Evolutionary conservation across 2,329 filamentous ascomycete genomes (phyloP), one percentile per base, ranked within the genome.

Genomic region (Epichloe brachyelytri): DNA sequence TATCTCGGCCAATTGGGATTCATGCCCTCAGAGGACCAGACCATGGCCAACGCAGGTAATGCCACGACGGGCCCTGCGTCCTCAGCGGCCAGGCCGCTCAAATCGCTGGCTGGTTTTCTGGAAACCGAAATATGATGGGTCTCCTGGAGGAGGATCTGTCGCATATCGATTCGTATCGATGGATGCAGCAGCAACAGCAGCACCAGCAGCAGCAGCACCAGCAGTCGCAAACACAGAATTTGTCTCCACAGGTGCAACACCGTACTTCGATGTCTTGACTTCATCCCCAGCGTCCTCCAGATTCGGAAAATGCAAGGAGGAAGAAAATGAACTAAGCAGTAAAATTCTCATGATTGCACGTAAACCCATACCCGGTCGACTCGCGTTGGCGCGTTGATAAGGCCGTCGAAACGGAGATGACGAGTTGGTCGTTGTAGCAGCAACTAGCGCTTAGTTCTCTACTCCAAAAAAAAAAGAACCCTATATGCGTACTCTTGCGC

Each of bases 61-160:
- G 43, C 37, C 12, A 45, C 46, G 14, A 51, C 55, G n/a, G 52
- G 51, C n/a, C 51, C 57, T 6, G 53, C 55, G 5, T 54, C 3
- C 61, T 63, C n/a, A 63, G 51, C 50, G 57, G 61, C 7, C 66
- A 65, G 52, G 59, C 62, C n/a, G 58, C 72, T 34, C 74, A 80
- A 44, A 64, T 84, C 53, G 77, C 77, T 2, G 80, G 82, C 54
- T 85, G 81, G 81, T 84, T 83, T 57, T 79, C 77, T 3, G 79
- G 80, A 1, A 84, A 79, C 53, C 72, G 76, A 50, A 80, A 83
- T 57, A 77, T 85, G 68, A 74, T 85, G 69, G 79, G 78, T 0
- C 59, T 85, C 51, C 62, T 85, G 60, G 82, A 85, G 59, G 78
- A 83, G 52, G 80, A 84, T 43, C 55, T 76, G 51, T 72, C 71